A percentile compares a stretch with the other conserved stretches of the same genome.
These are phyloP conservation scores for Deinandra increscens DNA, from an alignment of 129 eudicot species.

Conservation along the genomic window DNA sequence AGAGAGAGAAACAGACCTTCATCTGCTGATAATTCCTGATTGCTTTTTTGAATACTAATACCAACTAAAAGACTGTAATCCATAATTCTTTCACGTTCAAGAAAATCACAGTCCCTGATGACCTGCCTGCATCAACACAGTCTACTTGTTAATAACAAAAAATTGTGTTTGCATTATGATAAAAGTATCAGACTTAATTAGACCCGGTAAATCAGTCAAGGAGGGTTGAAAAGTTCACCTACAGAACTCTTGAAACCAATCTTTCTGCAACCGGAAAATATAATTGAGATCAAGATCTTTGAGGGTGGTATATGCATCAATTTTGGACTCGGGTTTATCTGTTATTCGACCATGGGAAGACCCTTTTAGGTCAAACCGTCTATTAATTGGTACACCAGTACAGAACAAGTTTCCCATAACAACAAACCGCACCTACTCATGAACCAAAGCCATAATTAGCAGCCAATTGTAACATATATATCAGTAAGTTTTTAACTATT, in stretches of 20 bases:
- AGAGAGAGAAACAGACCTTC: conserved; percentile 24
- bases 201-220: background rate
- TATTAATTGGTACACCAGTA: conserved; percentile 61
- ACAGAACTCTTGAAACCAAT: conserved; percentile 84
- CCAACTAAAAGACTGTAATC: conserved; percentile 93
- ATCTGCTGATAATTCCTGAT: conserved; percentile 38
- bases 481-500: background rate
- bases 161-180: background rate
- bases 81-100: conserved; percentile 89
- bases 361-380: conserved; percentile 91
- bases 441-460: conserved; percentile 9
- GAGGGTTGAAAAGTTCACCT: conserved; percentile 44
- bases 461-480: background rate
- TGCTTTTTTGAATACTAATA: conserved; percentile 60
- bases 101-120: conserved; percentile 69
- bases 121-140: conserved; percentile 63
- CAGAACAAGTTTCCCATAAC: conserved; percentile 91
- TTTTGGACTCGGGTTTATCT: conserved; percentile 72
- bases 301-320: conserved; percentile 78
- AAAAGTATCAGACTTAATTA: background rate
- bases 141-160: conserved; percentile 15
- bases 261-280: conserved; percentile 66
- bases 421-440: conserved; percentile 76
- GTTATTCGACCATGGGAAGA: conserved; percentile 91
- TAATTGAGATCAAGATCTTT: conserved; percentile 91